Conservation (phyloP, 441 rosid species). For the Adansonia gregorii region DNA sequence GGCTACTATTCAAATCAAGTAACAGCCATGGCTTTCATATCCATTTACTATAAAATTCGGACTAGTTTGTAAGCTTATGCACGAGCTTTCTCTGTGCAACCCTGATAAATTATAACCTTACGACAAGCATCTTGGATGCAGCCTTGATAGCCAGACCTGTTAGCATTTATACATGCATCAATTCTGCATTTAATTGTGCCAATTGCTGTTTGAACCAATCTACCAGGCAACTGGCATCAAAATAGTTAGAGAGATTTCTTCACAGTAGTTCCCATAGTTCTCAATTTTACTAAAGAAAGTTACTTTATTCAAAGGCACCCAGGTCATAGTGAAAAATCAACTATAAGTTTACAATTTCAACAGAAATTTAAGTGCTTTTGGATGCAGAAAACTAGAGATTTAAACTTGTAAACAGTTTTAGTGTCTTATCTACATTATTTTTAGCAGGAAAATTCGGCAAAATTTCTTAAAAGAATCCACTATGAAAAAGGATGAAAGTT, state of each 20-base stretch:
- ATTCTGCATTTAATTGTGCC: background rate
- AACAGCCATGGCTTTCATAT: background rate
- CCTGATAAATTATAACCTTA: background rate
- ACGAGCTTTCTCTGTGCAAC: background rate
- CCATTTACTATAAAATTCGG: slow-evolving; percentile 6
- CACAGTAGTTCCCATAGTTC: background rate
- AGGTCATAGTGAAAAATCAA: background rate
- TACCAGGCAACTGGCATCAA: background rate
- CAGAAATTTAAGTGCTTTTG: background rate
- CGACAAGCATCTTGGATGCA: background rate
- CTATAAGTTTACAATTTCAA: background rate
- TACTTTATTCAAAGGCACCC: background rate
- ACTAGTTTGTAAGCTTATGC: background rate
- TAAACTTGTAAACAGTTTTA: background rate
- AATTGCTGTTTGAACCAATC: background rate
- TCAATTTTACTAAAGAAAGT: background rate
- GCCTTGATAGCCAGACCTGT: background rate
- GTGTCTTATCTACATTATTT: no score
- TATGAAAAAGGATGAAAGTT: background rate
- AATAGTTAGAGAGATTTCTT: background rate
- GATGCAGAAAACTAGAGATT: background rate
- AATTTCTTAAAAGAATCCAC: background rate
- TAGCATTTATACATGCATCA: background rate
- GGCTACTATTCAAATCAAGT: slow-evolving; percentile 1
- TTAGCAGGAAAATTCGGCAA: background rate